Conservation (phyloP, 768 basidiomycete genomes). For the Amanita thiersii region DNA sequence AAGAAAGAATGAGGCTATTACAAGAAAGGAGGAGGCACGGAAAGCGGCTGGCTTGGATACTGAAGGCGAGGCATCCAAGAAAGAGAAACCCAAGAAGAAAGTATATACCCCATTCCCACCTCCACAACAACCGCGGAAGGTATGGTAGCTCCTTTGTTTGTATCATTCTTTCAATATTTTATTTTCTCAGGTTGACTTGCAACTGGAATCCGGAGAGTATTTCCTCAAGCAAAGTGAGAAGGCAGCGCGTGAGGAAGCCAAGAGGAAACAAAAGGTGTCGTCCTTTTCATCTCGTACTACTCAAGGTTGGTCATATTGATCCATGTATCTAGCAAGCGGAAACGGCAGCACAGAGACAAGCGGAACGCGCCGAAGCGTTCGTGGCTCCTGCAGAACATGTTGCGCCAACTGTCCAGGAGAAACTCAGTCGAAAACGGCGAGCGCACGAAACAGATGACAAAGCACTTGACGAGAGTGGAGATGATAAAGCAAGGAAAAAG, state of each 20-base stretch:
- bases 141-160: conserved; percentile 19
- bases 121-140: conserved; percentile 87
- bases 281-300: conserved; percentile 6
- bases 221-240: conserved; percentile 92
- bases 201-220: conserved; percentile 96
- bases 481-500: conserved; percentile 25
- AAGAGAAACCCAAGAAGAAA: conserved; percentile 62
- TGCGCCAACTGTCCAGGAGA: conserved; percentile 72
- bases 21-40: conserved; percentile 54
- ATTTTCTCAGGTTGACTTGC: conserved; percentile 65
- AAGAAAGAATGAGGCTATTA: conserved; percentile 73
- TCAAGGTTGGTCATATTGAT: background rate
- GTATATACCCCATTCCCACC: conserved; percentile 99
- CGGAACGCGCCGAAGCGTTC: conserved; percentile 81
- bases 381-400: conserved; percentile 78
- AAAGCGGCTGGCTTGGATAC: conserved; percentile 56
- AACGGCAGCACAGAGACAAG: conserved; percentile 57
- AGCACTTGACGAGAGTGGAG: conserved; percentile 23
- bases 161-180: background rate
- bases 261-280: conserved; percentile 67
- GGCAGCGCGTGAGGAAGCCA: conserved; percentile 62
- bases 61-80: conserved; percentile 29
- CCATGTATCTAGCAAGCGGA: conserved; percentile 61
- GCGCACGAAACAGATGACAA: conserved; percentile 23
- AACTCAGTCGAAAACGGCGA: conserved; percentile 47